Evolutionary conservation across 2,329 filamentous ascomycete species (phyloP), one percentile per base, ranked within the genome.

Genomic region (Colletotrichum falcatum): DNA sequence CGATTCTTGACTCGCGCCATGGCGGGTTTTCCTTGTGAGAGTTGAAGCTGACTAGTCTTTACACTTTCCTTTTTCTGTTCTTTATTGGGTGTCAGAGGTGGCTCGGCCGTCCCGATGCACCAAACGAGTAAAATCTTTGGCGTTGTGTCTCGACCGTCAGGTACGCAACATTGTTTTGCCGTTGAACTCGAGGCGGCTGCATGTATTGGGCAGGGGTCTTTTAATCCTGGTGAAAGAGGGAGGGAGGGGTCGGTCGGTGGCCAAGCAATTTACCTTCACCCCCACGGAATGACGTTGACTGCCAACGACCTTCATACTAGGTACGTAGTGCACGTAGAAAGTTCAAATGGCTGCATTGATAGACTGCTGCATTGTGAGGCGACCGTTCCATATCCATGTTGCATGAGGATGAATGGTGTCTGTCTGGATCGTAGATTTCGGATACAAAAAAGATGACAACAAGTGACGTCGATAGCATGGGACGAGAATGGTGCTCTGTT

Each of bases 91-190:
- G 23, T 12, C 54, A 39, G 53, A 23, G 64, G 65, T 39, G 48
- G 30, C 33, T 71, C 68, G 64, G 68, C 53, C 39, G 65, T 26
- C 58, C 68, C 68, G 68, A 67, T 54, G 58, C 44, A 39, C 46
- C 58, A 54, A 46, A 69, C 53, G 35, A 65, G 37, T 20, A 33
- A 35, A 42, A 16, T 68, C 44, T 48, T 35, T 39, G 65, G 20
- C 20, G 26, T 33, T 28, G 28, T 33, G 18, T 55, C 33, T 37
- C 20, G 20, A 39, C 16, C 23, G 11, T 26, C 42, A 9, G 39
- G 28, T 14, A 51, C 35, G 61, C 48, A 53, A 33, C 64, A 44
- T 30, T 55, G 49, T 48, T 39, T 55, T 48, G 30, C 64, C 12
- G 16, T 23, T 20, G 16, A 28, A 30, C 20, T 28, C 28, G 5